These are phyloP conservation scores for Sesbania bispinosa DNA, from an alignment of 306 rosid genomes.

Conservation along the genomic window DNA sequence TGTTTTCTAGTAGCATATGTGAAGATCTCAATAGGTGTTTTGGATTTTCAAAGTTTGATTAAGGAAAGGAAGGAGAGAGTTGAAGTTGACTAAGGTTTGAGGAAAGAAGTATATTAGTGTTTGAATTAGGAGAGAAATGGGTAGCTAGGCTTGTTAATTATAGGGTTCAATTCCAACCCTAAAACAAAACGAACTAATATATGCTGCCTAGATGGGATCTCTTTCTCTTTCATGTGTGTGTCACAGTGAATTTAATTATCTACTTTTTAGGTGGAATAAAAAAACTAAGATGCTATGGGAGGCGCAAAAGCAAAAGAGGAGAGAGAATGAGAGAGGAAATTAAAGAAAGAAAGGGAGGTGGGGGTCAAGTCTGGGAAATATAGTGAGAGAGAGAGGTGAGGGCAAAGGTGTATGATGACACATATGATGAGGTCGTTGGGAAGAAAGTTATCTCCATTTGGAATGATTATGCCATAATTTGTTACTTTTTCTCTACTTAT, in stretches of 20 bases:
- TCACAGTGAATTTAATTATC: conserved; percentile 45
- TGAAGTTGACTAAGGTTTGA: neutral
- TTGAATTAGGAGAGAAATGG: conserved; percentile 36
- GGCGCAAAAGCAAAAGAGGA: conserved; percentile 71
- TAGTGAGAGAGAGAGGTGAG: conserved; percentile 9
- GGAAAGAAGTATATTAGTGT: neutral
- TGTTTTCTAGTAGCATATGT: conserved; percentile 29
- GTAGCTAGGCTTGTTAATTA: conserved; percentile 27
- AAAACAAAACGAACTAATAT: conserved; percentile 34
- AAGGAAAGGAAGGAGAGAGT: conserved; percentile 26
- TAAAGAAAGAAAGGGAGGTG: neutral
- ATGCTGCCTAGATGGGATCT: conserved; percentile 54
- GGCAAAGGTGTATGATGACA: conserved; percentile 84
- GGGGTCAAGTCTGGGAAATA: conserved; percentile 15
- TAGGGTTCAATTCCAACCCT: conserved; percentile 47
- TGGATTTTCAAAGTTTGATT: conserved; percentile 27
- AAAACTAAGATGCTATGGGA: conserved; percentile 48
- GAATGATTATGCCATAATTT: conserved; percentile 92
- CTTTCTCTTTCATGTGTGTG: conserved; percentile 21
- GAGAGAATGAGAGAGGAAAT: conserved; percentile 16
- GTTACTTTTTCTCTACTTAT: conserved; percentile 42
- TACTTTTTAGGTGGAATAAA: conserved; percentile 69
- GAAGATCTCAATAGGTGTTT: too few relatives aligned
- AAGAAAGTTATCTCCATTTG: conserved; percentile 58
- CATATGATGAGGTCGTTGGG: conserved; percentile 63